Percentiles rank a stretch among this genome's conserved stretches.
Conservation (phyloP, 257 asterid species). For the Oldenlandia corymbosa region DNA sequence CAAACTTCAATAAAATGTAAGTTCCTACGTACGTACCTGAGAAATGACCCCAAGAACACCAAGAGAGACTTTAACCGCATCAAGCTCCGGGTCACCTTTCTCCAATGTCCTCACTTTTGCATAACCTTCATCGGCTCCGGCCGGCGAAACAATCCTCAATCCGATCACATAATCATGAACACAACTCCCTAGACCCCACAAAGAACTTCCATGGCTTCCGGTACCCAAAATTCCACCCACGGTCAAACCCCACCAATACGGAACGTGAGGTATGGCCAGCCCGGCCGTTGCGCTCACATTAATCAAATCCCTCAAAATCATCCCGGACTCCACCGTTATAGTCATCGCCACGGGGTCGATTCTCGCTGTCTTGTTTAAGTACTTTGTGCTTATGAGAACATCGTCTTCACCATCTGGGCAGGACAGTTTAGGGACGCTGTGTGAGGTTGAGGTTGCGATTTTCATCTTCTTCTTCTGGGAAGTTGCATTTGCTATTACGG, state of each 20-base stretch:
- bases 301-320: conserved; percentile 16
- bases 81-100: conserved; percentile 11
- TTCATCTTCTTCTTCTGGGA: conserved; percentile 19
- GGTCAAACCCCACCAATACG: conserved; percentile 29
- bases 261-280: conserved; percentile 19
- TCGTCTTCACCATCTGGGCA: conserved; percentile 22
- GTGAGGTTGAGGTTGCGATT: conserved; percentile 20
- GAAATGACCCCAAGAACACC: conserved; percentile 11
- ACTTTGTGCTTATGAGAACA: conserved; percentile 20
- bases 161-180: conserved; percentile 23
- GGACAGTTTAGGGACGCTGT: conserved; percentile 21
- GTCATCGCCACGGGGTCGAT: conserved; percentile 10
- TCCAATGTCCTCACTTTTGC: conserved; percentile 12
- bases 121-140: conserved; percentile 4
- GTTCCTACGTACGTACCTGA: background rate
- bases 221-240: conserved; percentile 23
- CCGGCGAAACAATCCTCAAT: conserved; percentile 20
- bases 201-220: conserved; percentile 25
- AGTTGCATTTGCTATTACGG: conserved; percentile 20
- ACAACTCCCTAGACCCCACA: conserved; percentile 21
- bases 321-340: conserved; percentile 19
- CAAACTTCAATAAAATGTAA: too few species aligned
- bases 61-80: conserved; percentile 26
- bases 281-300: conserved; percentile 18
- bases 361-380: background rate